Conservation (phyloP, 257 asterid species). For the Cynanchum wilfordii region DNA sequence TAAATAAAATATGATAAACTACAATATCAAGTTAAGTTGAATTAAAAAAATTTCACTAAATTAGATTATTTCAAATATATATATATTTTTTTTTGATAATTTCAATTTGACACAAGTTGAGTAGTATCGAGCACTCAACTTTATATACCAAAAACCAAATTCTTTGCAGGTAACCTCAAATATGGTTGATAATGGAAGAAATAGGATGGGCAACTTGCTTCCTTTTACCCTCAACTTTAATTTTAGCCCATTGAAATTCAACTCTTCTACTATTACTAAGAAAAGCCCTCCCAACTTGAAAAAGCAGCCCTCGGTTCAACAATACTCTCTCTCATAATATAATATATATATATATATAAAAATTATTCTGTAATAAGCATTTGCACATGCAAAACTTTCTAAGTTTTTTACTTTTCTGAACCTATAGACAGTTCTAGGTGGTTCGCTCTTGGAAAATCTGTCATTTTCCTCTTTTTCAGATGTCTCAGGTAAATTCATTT, state of each 20-base stretch:
- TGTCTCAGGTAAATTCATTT: not conserved
- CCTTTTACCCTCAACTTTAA: constrained; percentile 4
- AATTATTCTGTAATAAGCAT: not conserved
- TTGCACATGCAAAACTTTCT: not conserved
- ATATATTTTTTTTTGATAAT: too few relatives aligned
- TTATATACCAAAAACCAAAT: too few relatives aligned
- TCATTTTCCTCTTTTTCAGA: not conserved
- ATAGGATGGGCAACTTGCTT: not conserved
- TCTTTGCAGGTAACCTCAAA: too few relatives aligned
- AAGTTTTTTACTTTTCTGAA: not conserved
- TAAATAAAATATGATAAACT: too few relatives aligned
- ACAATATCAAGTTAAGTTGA: too few relatives aligned
- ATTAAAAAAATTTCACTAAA: too few relatives aligned
- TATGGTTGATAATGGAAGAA: not conserved
- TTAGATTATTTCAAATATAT: too few relatives aligned
- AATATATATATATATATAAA: too few relatives aligned
- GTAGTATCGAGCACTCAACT: too few relatives aligned
- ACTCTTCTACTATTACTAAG: too few relatives aligned
- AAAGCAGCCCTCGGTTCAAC: not conserved
- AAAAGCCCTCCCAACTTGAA: too few relatives aligned
- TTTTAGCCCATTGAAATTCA: constrained; percentile 19
- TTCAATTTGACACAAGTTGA: too few relatives aligned
- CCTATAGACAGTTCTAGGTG: not conserved
- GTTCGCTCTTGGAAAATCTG: not conserved
- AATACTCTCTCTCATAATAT: not conserved